Percentiles rank a stretch among this genome's conserved stretches.
Conservation (phyloP, 345 rosid genomes). For the Syzygium oleosum region DNA sequence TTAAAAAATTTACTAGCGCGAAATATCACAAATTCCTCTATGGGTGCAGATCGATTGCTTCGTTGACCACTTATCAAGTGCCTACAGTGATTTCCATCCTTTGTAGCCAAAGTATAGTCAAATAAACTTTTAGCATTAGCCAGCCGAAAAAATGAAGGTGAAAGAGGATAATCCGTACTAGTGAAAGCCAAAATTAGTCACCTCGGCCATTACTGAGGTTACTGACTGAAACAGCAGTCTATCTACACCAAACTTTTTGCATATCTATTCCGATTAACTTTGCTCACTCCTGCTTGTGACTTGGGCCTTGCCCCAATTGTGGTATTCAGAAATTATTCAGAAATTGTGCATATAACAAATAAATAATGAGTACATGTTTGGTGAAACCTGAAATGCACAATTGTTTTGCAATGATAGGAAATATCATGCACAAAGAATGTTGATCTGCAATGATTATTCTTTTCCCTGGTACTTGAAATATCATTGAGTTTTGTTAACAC, state of each 20-base stretch:
- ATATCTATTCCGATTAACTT: neutral
- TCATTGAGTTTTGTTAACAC: neutral
- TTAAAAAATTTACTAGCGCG: neutral
- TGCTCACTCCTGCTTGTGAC: neutral
- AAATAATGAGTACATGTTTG: neutral
- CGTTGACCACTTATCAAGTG: neutral
- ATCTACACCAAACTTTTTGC: neutral
- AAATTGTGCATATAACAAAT: neutral
- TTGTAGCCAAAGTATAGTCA: neutral
- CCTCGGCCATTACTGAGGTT: neutral
- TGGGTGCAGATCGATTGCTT: neutral
- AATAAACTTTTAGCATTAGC: neutral
- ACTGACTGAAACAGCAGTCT: neutral
- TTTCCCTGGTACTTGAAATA: neutral
- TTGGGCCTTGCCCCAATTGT: neutral
- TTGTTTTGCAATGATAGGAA: neutral
- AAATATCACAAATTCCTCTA: neutral
- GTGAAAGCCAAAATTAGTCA: neutral
- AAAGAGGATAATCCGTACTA: neutral
- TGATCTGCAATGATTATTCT: neutral
- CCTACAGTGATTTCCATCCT: neutral
- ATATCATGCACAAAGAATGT: neutral
- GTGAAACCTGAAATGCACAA: neutral
- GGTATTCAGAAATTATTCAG: neutral
- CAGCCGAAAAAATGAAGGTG: neutral